phyloP scores from a whole-genome alignment of 1,284 basidiomycete species.

The Polyporus tsugae region DNA sequence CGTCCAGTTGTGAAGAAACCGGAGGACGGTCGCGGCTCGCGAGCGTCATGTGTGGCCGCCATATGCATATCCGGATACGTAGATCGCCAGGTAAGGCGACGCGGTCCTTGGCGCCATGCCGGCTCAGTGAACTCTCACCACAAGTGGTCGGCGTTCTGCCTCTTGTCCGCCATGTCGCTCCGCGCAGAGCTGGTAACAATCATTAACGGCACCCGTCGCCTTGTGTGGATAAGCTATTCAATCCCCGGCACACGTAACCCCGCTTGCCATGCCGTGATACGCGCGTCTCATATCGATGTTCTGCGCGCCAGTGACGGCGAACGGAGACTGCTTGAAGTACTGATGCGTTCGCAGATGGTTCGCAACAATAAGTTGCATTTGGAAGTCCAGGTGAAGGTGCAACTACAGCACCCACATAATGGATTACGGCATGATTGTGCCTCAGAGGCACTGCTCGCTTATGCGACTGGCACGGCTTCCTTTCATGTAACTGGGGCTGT shows the following conservation, averaged over 20 bases:
- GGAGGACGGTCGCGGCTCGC: conserved; percentile 8
- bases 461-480: conserved; percentile 18
- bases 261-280: conserved; percentile 8
- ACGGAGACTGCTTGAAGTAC: conserved; percentile 3
- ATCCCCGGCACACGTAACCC: conserved; percentile 10
- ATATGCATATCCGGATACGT: conserved; percentile 18
- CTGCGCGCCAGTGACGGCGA: background rate
- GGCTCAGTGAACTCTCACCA: conserved; percentile 27
- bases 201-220: conserved; percentile 7
- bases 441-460: conserved; percentile 33
- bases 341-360: background rate
- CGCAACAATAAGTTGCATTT: conserved; percentile 1
- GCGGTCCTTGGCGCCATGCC: conserved; percentile 15
- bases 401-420: conserved; percentile 1
- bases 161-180: background rate
- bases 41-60: conserved; percentile 2
- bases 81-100: background rate
- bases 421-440: conserved; percentile 20
- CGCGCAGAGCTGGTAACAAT: conserved; percentile 13
- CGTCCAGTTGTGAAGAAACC: conserved; percentile 6
- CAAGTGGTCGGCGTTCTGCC: conserved; percentile 12
- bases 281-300: conserved; percentile 14
- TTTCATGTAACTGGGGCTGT: conserved; percentile 31
- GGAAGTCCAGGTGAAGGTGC: conserved; percentile 1
- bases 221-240: conserved; percentile 5